These are phyloP conservation scores for Aspergillus pseudoviridinutans DNA, from an alignment of 2,329 filamentous ascomycete genomes.

Conservation along the genomic window DNA sequence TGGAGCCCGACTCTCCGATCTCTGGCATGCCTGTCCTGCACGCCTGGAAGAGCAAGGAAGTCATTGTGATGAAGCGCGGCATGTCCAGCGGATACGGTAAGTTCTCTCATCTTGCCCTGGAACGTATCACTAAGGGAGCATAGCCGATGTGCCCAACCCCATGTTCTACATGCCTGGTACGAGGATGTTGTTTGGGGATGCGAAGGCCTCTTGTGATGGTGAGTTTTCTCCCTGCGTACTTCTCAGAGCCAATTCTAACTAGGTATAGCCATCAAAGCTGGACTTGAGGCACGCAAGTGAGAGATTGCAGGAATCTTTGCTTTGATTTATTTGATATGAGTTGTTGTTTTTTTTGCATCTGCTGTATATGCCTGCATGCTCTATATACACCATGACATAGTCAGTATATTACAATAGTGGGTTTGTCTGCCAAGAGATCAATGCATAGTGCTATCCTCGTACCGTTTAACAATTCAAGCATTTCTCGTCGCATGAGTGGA, in stretches of 20 bases:
- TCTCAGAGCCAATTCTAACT: background rate
- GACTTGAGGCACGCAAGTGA: background rate
- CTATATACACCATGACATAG: background rate
- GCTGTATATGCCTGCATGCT: background rate
- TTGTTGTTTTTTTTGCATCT: background rate
- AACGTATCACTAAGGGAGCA: slow-evolving; percentile 4
- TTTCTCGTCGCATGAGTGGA: background rate
- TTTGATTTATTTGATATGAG: background rate
- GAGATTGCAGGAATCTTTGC: no score
- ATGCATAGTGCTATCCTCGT: background rate
- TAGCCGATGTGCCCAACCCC: slow-evolving; percentile 84
- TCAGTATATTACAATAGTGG: background rate
- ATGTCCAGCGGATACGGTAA: slow-evolving; percentile 82
- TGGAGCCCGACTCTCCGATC: slow-evolving; percentile 78
- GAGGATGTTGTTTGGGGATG: slow-evolving; percentile 89
- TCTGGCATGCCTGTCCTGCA: slow-evolving; percentile 91
- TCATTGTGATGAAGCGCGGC: slow-evolving; percentile 88
- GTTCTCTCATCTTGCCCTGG: slow-evolving; percentile 23
- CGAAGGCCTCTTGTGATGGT: slow-evolving; percentile 79
- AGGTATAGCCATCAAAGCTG: background rate
- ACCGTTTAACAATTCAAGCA: background rate
- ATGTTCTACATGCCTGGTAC: slow-evolving; percentile 92
- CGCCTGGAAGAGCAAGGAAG: slow-evolving; percentile 90
- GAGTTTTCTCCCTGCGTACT: slow-evolving; percentile 24
- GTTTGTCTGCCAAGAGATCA: background rate